phyloP scores from a whole-genome alignment of 805 yeast genomes.

The Myxozyma neglecta region DNA sequence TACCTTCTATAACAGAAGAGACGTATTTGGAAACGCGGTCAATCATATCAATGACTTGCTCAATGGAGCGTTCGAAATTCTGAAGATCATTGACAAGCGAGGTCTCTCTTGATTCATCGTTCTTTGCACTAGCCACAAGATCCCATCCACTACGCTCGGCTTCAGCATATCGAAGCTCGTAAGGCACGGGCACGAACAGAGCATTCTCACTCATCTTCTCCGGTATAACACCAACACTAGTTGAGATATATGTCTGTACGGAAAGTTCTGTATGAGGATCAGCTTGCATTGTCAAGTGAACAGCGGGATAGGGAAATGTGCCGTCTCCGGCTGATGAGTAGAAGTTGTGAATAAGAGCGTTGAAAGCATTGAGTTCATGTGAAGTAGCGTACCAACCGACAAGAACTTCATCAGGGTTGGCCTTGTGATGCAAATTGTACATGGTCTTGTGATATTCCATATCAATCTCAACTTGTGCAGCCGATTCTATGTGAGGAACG shows the following conservation, averaged over 20 bases:
- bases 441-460: constrained; percentile 72
- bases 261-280: constrained; percentile 50
- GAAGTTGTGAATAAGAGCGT: constrained; percentile 78
- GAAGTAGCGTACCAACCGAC: constrained; percentile 66
- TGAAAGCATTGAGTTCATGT: constrained; percentile 62
- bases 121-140: constrained; percentile 41
- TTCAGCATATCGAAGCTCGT: constrained; percentile 55
- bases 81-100: constrained; percentile 40
- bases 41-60: constrained; percentile 43
- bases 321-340: constrained; percentile 65
- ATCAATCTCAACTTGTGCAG: constrained; percentile 72
- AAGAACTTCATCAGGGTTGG: constrained; percentile 74
- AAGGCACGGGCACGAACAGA: constrained; percentile 75
- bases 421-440: constrained; percentile 68
- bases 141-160: constrained; percentile 61
- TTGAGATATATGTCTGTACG: constrained; percentile 75
- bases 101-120: constrained; percentile 38
- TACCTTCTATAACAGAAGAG: constrained; percentile 29
- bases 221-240: constrained; percentile 60
- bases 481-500: constrained; percentile 76
- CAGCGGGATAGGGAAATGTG: constrained; percentile 72
- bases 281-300: constrained; percentile 72
- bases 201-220: constrained; percentile 45
- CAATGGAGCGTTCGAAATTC: constrained; percentile 40
- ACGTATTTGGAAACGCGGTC: constrained; percentile 44